Evolutionary conservation across 495 filamentous ascomycete genomes (phyloP).

Genomic region (Lasiosphaeria hispida): DNA sequence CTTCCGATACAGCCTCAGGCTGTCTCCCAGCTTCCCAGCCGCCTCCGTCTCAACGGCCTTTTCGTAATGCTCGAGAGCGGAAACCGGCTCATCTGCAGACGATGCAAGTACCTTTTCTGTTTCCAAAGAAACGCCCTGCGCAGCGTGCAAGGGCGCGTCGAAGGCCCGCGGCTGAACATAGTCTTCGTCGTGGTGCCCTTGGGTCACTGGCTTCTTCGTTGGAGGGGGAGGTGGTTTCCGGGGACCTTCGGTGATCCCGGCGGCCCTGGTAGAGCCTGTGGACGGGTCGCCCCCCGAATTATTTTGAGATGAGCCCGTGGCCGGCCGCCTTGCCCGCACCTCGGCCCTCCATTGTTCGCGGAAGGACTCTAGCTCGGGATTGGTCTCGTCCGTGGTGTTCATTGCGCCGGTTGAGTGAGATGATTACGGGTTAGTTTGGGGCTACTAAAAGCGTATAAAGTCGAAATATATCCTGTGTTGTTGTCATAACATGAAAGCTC

Average conservation of each 20-base stretch:
- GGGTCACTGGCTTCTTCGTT: constrained; percentile 13
- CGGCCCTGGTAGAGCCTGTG: constrained; percentile 5
- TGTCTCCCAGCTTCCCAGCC: constrained; percentile 83
- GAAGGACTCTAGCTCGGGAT: constrained; percentile 41
- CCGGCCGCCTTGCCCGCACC: constrained; percentile 24
- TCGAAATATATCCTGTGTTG: too few relatives aligned
- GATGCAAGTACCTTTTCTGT: neutral
- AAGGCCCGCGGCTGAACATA: constrained; percentile 37
- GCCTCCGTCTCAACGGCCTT: constrained; percentile 84
- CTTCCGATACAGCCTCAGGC: constrained; percentile 81
- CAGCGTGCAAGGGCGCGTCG: constrained; percentile 29
- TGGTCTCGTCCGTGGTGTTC: constrained; percentile 17
- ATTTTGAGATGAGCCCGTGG: neutral
- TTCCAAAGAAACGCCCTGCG: neutral
- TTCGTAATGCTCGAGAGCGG: constrained; percentile 92
- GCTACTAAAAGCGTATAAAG: too few relatives aligned
- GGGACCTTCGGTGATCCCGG: neutral
- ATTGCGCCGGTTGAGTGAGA: neutral
- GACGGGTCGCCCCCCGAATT: neutral
- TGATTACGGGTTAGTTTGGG: too few relatives aligned
- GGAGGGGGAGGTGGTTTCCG: constrained; percentile 18
- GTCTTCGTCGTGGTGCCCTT: constrained; percentile 34
- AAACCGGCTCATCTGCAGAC: constrained; percentile 54
- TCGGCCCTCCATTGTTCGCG: constrained; percentile 41
- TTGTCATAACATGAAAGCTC: too few relatives aligned